Conservation (phyloP, 2,329 filamentous ascomycete species). For the Trichoderma lentiforme region DNA sequence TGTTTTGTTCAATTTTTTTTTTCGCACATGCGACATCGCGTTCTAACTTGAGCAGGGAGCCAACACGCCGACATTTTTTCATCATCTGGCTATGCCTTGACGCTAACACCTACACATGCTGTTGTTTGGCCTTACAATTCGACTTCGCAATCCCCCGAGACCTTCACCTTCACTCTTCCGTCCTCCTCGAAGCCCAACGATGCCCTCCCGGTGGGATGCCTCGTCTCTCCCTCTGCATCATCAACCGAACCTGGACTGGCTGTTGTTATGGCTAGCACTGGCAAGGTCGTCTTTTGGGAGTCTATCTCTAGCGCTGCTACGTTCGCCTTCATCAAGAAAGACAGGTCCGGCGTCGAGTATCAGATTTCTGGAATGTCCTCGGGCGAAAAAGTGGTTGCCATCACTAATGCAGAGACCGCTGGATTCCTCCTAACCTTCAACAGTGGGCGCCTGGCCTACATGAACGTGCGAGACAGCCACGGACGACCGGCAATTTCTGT, state of each 20-base stretch:
- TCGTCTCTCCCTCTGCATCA: conserved; percentile 75
- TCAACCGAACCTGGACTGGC: conserved; percentile 82
- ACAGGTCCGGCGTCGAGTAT: conserved; percentile 75
- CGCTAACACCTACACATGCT: conserved; percentile 76
- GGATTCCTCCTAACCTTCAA: conserved; percentile 85
- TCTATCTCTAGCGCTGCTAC: conserved; percentile 86
- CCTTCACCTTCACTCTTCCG: conserved; percentile 76
- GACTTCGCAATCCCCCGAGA: conserved; percentile 66
- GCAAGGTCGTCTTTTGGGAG: conserved; percentile 92
- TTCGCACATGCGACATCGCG: conserved; percentile 18
- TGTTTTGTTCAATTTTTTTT: conserved; percentile 29
- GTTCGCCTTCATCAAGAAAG: conserved; percentile 77
- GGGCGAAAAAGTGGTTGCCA: conserved; percentile 71
- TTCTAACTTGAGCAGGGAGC: conserved; percentile 43
- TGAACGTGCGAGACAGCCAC: conserved; percentile 81
- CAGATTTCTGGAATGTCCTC: conserved; percentile 70
- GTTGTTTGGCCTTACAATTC: conserved; percentile 86
- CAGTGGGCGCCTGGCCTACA: conserved; percentile 79
- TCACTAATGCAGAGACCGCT: conserved; percentile 79
- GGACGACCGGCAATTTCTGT: conserved; percentile 78
- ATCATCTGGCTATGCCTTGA: conserved; percentile 70
- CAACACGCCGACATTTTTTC: conserved; percentile 66
- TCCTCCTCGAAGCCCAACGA: conserved; percentile 66
- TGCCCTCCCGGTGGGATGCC: conserved; percentile 74
- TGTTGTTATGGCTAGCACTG: conserved; percentile 76